phyloP scores from a whole-genome alignment of 1,139 yeast species.

The Scheffersomyces cryptocercus region DNA sequence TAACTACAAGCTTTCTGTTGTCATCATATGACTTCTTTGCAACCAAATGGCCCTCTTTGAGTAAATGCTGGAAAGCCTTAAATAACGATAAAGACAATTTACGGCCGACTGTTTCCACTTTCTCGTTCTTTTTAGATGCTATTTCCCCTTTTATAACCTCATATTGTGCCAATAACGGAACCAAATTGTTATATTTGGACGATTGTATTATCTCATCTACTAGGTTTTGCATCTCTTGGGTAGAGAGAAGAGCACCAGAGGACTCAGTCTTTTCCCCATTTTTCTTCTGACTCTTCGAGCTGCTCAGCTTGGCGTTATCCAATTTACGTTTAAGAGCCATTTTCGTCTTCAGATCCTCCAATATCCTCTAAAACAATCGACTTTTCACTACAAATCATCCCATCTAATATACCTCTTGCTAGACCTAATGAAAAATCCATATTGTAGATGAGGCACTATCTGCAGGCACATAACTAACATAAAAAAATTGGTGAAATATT shows the following conservation, averaged over 20 bases:
- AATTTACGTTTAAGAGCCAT: constrained; percentile 21
- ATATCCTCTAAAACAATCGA: no score
- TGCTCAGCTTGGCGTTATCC: constrained; percentile 1
- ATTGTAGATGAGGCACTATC: constrained; percentile 8
- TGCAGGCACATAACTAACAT: constrained; percentile 4
- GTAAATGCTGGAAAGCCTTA: constrained; percentile 58
- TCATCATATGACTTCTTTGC: constrained; percentile 40
- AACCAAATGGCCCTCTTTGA: constrained; percentile 50
- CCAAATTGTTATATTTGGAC: constrained; percentile 52
- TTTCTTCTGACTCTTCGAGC: constrained; percentile 5
- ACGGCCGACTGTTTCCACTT: constrained; percentile 41
- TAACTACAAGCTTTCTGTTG: constrained; percentile 47
- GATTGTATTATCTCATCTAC: constrained; percentile 31
- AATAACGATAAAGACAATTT: constrained; percentile 52
- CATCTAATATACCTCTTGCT: background rate
- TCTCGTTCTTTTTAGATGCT: constrained; percentile 20
- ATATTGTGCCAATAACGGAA: constrained; percentile 42
- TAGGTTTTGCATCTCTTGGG: constrained; percentile 33
- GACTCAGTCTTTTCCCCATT: background rate
- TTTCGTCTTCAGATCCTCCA: background rate
- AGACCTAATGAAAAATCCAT: constrained; percentile 1
- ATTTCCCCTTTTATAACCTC: constrained; percentile 24
- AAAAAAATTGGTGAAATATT: no score
- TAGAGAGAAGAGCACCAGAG: constrained; percentile 12
- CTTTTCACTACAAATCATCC: background rate